Evolutionary conservation across 2,329 filamentous ascomycete genomes (phyloP), one percentile per base, ranked within the genome.

Genomic region (Colletotrichum eremochloae): DNA sequence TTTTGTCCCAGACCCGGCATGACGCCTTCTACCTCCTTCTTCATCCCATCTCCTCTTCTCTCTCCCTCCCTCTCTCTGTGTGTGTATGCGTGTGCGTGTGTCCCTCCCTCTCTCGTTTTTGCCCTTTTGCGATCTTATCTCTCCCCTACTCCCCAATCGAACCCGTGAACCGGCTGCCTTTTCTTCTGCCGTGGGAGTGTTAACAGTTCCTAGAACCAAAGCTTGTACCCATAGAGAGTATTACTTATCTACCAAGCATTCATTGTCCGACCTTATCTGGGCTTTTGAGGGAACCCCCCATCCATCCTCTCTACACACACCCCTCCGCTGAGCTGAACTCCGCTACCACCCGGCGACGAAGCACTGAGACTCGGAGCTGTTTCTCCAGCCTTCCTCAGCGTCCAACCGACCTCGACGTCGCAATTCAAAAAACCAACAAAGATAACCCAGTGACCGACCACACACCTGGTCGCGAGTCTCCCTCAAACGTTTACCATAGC

Each of bases 1-100:
- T 63, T 55, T 31, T 67, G 48, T 56, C 33, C 46, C 58, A 58
- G 31, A 50, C 36, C 53, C 56, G 69, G 46, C 46, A 69, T 72
- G 69, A 72, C 69, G 69, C 66, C 66, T 69, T 52, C n/a, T 24
- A 48, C 52, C 44, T 57, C 58, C 66, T 40, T 46, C 56, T 46
- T 48, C 50, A 46, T 38, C 53, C 53, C 53, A 42, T 24, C 46
- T 69, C 31, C 36, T n/a, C 44, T 4, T n/a, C 44, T 46, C 18
- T 24, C 46, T 24, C 46, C 11, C 44, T 44, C 4, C n/a, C 44
- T 46, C 15, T 44, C 20, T 66, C 2, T 46, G 33, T 24, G 24
- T 1, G 24, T 24, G 24, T 24, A 24, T 24, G 24, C 1, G 24
- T 24, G 24, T 24, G 24, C 24, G 24, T 24, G 24, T 24, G 24